Evolutionary conservation across 2,329 filamentous ascomycete genomes (phyloP).

Genomic region (Hypomyces perniciosus): DNA sequence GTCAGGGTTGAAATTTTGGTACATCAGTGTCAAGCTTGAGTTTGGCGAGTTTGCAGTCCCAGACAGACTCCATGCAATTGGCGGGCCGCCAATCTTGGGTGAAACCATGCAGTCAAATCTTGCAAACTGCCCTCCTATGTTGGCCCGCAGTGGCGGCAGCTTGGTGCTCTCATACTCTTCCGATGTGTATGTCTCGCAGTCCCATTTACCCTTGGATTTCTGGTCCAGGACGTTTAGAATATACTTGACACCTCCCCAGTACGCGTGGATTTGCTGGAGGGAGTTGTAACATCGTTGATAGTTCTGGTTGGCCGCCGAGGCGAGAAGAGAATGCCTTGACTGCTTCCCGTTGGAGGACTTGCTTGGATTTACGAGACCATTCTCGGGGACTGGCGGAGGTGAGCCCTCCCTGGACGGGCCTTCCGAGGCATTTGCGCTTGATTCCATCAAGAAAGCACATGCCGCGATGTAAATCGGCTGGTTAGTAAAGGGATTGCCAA

Average conservation of each 20-base stretch:
- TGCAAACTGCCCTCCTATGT: conserved; percentile 36
- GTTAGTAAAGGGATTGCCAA: conserved; percentile 82
- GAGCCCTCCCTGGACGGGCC: conserved; percentile 52
- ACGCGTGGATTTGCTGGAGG: conserved; percentile 70
- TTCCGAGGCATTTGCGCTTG: conserved; percentile 61
- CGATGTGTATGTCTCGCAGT: conserved; percentile 59
- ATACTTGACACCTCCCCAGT: conserved; percentile 83
- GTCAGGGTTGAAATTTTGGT: conserved; percentile 45
- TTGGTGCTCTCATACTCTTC: conserved; percentile 76
- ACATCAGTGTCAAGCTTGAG: conserved; percentile 76
- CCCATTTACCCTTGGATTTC: conserved; percentile 79
- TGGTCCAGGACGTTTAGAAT: conserved; percentile 82
- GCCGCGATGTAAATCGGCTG: conserved; percentile 90
- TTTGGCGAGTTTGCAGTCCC: conserved; percentile 81
- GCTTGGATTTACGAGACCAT: conserved; percentile 10
- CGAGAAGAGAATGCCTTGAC: conserved; percentile 68
- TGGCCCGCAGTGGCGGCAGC: conserved; percentile 34
- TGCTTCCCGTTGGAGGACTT: conserved; percentile 25
- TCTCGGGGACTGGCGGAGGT: conserved; percentile 29
- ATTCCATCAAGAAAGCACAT: conserved; percentile 82
- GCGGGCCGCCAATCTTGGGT: conserved; percentile 39
- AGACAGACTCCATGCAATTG: conserved; percentile 80
- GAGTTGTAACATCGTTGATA: conserved; percentile 85
- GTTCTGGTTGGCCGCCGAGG: conserved; percentile 77
- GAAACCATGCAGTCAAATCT: conserved; percentile 41